phyloP scores from a whole-genome alignment of 768 basidiomycete species.

The Phylloporus sp. region DNA sequence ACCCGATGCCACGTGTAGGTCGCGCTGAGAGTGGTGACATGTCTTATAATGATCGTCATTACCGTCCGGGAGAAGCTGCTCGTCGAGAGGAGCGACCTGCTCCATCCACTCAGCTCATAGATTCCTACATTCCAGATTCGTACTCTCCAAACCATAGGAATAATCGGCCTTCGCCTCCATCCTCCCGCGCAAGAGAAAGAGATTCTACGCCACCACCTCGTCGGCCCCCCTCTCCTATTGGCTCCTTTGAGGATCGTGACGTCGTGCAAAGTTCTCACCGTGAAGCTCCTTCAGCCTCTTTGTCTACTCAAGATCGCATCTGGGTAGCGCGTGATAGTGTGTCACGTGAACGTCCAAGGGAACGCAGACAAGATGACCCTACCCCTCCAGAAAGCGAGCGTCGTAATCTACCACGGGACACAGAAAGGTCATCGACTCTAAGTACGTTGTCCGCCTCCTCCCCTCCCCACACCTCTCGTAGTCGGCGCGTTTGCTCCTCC shows the following conservation, averaged over 20 bases:
- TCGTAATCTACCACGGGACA: conserved; percentile 26
- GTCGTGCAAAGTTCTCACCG: conserved; percentile 15
- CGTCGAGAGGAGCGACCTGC: conserved; percentile 27
- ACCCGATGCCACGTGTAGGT: conserved; percentile 25
- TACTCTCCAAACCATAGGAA: conserved; percentile 24
- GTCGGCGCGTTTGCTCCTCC: conserved; percentile 37
- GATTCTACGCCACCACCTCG: conserved; percentile 21
- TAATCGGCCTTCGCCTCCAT: conserved; percentile 19
- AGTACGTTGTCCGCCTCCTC: conserved; percentile 49
- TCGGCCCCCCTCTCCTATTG: conserved; percentile 20
- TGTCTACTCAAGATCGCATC: conserved; percentile 24
- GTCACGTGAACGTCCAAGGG: conserved; percentile 17
- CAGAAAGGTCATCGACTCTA: conserved; percentile 35
- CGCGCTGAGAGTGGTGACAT: conserved; percentile 32
- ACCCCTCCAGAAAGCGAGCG: conserved; percentile 14
- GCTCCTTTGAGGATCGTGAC: conserved; percentile 22
- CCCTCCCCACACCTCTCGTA: conserved; percentile 34
- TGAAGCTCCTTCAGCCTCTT: conserved; percentile 14
- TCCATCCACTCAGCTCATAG: conserved; percentile 18
- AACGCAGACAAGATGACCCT: conserved; percentile 26
- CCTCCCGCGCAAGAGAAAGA: conserved; percentile 23
- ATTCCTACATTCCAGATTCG: conserved; percentile 28
- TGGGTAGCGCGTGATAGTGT: conserved; percentile 16
- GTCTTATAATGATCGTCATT: conserved; percentile 61
- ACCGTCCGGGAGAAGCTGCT: conserved; percentile 45